Evolutionary conservation across 1,139 yeast species (phyloP).

Genomic region (Saccharomyces hybrid): DNA sequence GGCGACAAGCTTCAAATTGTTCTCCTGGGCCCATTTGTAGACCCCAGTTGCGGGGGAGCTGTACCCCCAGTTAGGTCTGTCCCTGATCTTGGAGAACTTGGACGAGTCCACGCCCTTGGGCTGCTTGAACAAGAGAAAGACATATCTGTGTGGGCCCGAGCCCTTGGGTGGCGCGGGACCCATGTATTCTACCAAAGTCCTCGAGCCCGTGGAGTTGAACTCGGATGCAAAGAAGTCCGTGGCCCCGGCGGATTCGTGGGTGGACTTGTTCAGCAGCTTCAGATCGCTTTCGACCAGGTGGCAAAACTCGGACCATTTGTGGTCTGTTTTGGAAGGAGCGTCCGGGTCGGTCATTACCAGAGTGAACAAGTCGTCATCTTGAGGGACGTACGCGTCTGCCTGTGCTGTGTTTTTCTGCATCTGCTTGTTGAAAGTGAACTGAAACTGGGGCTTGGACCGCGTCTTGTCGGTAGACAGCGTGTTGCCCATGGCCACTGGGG

Average conservation of each 20-base stretch:
- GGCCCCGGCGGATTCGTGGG: constrained; percentile 18
- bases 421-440: constrained; percentile 34
- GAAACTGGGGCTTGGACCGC: constrained; percentile 55
- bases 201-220: constrained; percentile 13
- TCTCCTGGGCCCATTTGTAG: constrained; percentile 62
- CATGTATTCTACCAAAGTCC: constrained; percentile 41
- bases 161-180: constrained; percentile 84
- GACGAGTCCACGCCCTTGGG: constrained; percentile 27
- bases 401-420: constrained; percentile 15
- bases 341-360: constrained; percentile 86
- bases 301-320: constrained; percentile 81
- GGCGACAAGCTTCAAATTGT: constrained; percentile 59
- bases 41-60: constrained; percentile 70
- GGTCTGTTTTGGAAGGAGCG: constrained; percentile 77
- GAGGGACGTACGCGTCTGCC: constrained; percentile 39
- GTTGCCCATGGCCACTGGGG: constrained; percentile 76
- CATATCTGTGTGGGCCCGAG: constrained; percentile 79
- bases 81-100: constrained; percentile 27
- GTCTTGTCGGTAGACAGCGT: constrained; percentile 57
- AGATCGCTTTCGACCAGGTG: constrained; percentile 71
- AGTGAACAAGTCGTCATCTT: constrained; percentile 44
- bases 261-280: constrained; percentile 21
- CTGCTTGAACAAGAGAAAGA: constrained; percentile 67
- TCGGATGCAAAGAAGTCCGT: constrained; percentile 27
- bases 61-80: constrained; percentile 81